phyloP scores from a whole-genome alignment of 805 yeast species.

The Nakazawaea ernobii region DNA sequence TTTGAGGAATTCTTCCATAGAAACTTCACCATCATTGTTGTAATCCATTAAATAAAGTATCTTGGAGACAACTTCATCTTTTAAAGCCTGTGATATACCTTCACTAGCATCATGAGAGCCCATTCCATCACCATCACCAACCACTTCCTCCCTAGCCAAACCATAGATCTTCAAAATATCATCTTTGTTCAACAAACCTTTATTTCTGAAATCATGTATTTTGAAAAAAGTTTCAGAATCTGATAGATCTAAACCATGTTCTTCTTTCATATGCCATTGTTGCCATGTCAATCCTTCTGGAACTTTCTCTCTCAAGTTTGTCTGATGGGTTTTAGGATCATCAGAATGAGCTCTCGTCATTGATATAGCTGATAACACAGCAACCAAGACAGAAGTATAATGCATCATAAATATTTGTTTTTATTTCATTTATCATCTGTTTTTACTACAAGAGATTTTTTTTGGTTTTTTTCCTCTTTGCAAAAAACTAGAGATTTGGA shows the following conservation, averaged over 20 bases:
- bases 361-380: neutral
- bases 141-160: conserved; percentile 57
- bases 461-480: no score
- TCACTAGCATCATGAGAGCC: conserved; percentile 70
- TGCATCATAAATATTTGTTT: neutral
- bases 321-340: neutral
- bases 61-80: conserved; percentile 47
- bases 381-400: neutral
- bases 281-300: conserved; percentile 67
- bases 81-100: conserved; percentile 47
- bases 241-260: conserved; percentile 70
- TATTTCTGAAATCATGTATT: conserved; percentile 65
- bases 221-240: conserved; percentile 74
- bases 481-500: no score
- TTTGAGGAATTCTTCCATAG: conserved; percentile 63
- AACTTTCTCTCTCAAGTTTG: conserved; percentile 32
- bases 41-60: conserved; percentile 60
- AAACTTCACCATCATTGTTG: conserved; percentile 58
- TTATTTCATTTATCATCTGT: neutral
- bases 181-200: conserved; percentile 45
- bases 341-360: neutral
- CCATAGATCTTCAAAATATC: conserved; percentile 86
- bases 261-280: conserved; percentile 86
- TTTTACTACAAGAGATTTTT: no score
- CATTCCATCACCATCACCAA: conserved; percentile 89